phyloP scores from a whole-genome alignment of 805 yeast genomes.

The Candida taoyuanica region DNA sequence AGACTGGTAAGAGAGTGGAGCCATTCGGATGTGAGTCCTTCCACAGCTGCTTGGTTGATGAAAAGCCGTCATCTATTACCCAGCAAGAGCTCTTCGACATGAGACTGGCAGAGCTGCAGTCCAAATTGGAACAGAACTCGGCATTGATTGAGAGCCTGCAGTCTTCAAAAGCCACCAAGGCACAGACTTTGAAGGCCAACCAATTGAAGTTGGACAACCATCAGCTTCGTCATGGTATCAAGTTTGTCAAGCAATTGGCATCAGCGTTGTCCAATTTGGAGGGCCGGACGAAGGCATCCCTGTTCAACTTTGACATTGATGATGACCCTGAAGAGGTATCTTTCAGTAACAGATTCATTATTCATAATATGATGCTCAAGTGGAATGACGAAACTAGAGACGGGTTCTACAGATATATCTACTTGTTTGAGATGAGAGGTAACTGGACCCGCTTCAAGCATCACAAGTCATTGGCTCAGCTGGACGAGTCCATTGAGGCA shows the following conservation, averaged over 20 bases:
- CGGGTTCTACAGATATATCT: constrained; percentile 54
- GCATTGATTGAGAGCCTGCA: constrained; percentile 22
- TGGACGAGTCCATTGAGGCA: constrained; percentile 45
- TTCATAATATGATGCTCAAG: constrained; percentile 67
- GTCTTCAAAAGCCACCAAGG: constrained; percentile 25
- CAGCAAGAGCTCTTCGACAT: constrained; percentile 35
- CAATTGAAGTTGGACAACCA: constrained; percentile 24
- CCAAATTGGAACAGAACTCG: constrained; percentile 32
- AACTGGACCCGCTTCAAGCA: constrained; percentile 41
- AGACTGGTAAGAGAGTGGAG: constrained; percentile 29
- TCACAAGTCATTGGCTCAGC: constrained; percentile 44
- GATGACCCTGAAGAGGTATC: constrained; percentile 16
- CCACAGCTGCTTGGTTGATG: constrained; percentile 50
- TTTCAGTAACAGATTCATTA: constrained; percentile 55
- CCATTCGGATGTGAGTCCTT: constrained; percentile 53
- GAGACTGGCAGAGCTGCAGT: constrained; percentile 15
- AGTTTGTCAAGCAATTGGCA: constrained; percentile 15
- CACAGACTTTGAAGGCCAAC: constrained; percentile 3
- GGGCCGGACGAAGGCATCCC: constrained; percentile 5
- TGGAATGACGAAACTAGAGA: constrained; percentile 76
- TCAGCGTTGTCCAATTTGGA: constrained; percentile 7
- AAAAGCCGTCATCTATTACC: constrained; percentile 39
- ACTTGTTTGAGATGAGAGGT: constrained; percentile 41
- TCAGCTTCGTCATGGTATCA: constrained; percentile 21
- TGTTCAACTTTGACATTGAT: constrained; percentile 13